A percentile compares a stretch with the other conserved stretches of the same genome.
phyloP scores from a whole-genome alignment of 1,284 basidiomycete species.

The Xerocomus tenax region DNA sequence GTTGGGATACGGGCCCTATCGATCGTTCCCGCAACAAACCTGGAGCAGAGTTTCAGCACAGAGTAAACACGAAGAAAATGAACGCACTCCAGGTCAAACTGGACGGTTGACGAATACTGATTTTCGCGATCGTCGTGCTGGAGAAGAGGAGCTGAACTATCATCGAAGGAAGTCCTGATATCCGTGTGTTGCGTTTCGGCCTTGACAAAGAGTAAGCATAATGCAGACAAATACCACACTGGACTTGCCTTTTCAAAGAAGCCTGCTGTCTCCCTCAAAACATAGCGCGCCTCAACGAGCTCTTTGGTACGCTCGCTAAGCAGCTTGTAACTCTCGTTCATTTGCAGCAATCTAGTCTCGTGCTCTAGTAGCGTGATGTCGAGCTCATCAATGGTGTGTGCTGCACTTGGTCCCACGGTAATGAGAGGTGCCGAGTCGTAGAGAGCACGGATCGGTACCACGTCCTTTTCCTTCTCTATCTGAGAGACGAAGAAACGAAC shows the following conservation, averaged over 20 bases:
- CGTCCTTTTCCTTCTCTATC: slow-evolving; percentile 78
- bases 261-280: slow-evolving; percentile 89
- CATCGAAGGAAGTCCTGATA: slow-evolving; percentile 86
- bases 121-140: slow-evolving; percentile 83
- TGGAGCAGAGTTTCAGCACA: slow-evolving; percentile 25
- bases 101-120: slow-evolving; percentile 47
- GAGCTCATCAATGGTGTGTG: slow-evolving; percentile 90
- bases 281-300: slow-evolving; percentile 87
- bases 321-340: slow-evolving; percentile 91
- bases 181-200: slow-evolving; percentile 75
- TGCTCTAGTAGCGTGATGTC: slow-evolving; percentile 83
- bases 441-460: slow-evolving; percentile 73
- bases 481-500: slow-evolving; percentile 85
- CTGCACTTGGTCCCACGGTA: slow-evolving; percentile 81
- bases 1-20: slow-evolving; percentile 87
- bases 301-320: slow-evolving; percentile 83
- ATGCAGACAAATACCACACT: neutral
- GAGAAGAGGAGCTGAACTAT: slow-evolving; percentile 83
- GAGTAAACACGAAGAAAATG: neutral
- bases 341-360: slow-evolving; percentile 78
- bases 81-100: slow-evolving; percentile 81
- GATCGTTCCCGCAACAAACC: slow-evolving; percentile 94
- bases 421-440: slow-evolving; percentile 76
- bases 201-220: slow-evolving; percentile 33
- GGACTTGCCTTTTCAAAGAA: slow-evolving; percentile 81